Evolutionary conservation across 345 rosid genomes (phyloP).

Genomic region (Eucalyptus caleyi): DNA sequence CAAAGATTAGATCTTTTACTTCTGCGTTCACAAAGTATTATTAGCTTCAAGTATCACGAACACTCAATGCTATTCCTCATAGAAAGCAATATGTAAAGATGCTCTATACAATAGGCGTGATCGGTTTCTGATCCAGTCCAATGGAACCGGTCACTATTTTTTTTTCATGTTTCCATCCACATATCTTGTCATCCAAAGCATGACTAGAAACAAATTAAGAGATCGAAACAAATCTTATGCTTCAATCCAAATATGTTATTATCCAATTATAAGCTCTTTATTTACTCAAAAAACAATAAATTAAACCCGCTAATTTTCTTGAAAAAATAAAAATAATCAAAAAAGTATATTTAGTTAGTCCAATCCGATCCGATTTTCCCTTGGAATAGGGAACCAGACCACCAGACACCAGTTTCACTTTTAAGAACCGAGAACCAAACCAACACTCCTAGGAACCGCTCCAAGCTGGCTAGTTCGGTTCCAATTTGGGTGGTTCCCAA

Average conservation of each 20-base stretch:
- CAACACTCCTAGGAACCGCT: too few species aligned
- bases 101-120: not conserved
- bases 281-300: not conserved
- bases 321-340: too few species aligned
- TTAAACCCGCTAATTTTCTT: not conserved
- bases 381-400: too few species aligned
- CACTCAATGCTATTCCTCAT: not conserved
- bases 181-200: too few species aligned
- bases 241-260: too few species aligned
- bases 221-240: not conserved
- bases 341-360: accelerated
- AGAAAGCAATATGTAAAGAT: not conserved
- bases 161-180: not conserved
- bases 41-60: not conserved
- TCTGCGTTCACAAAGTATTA: not conserved
- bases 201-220: not conserved
- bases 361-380: too few species aligned
- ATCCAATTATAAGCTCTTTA: too few species aligned
- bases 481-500: accelerated
- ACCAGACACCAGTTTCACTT: too few species aligned
- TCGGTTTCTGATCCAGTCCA: too few species aligned
- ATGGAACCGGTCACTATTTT: not conserved
- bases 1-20: not conserved
- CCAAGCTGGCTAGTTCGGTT: accelerated
- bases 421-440: accelerated